Evolutionary conservation across 2,329 filamentous ascomycete genomes (phyloP).

Genomic region (Claviceps purpurea): DNA sequence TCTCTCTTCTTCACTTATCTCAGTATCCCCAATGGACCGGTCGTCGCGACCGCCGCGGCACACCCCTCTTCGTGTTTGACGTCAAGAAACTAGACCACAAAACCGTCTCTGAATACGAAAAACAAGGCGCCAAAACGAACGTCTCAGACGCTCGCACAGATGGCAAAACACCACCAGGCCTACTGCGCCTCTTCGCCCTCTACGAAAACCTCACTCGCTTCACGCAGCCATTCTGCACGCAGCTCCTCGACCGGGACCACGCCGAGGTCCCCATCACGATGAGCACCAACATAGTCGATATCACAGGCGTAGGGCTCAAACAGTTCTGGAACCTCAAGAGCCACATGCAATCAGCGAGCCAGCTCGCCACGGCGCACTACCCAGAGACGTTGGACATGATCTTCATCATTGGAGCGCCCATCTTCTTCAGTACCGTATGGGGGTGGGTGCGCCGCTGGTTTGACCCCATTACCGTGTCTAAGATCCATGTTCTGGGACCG

Average conservation of each 20-base stretch:
- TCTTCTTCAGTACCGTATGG: conserved; percentile 89
- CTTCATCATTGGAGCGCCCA: conserved; percentile 72
- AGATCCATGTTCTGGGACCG: conserved; percentile 79
- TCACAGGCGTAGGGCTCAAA: conserved; percentile 73
- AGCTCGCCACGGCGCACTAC: conserved; percentile 83
- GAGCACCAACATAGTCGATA: conserved; percentile 90
- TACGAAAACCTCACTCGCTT: conserved; percentile 91
- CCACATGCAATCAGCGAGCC: conserved; percentile 88
- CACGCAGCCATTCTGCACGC: conserved; percentile 70
- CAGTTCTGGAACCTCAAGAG: conserved; percentile 92
- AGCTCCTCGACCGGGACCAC: conserved; percentile 56
- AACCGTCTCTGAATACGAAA: conserved; percentile 67
- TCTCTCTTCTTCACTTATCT: not conserved
- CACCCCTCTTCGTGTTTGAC: conserved; percentile 84
- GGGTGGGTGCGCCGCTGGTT: conserved; percentile 95
- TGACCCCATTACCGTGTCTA: conserved; percentile 82
- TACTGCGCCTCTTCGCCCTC: conserved; percentile 77
- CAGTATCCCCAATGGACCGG: conserved; percentile 94
- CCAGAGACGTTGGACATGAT: conserved; percentile 68
- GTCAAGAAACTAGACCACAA: conserved; percentile 74
- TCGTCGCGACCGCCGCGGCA: conserved; percentile 76
- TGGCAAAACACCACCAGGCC: conserved; percentile 55
- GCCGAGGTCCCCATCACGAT: conserved; percentile 78
- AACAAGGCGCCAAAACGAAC: conserved; percentile 40
- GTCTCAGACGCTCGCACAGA: conserved; percentile 50